Conservation (phyloP, 306 rosid species). For the Glycyrrhiza uralensis region DNA sequence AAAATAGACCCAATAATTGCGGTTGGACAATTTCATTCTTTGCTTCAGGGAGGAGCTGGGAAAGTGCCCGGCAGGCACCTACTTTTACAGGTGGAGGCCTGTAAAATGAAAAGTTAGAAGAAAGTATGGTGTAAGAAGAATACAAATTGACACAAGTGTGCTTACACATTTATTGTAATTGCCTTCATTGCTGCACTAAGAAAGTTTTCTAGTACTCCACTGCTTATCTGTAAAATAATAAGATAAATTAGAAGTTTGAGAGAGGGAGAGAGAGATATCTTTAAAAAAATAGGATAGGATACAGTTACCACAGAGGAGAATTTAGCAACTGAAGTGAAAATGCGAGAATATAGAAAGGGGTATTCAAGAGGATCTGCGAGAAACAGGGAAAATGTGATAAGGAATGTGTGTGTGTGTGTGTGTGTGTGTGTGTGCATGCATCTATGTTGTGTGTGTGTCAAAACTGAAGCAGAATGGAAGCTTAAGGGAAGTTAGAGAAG, state of each 20-base stretch:
- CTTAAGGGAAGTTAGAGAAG: not conserved
- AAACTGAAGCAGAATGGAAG: slow-evolving; percentile 24
- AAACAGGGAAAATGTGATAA: slow-evolving; percentile 3
- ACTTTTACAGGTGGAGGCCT: slow-evolving; percentile 93
- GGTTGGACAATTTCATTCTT: slow-evolving; percentile 60
- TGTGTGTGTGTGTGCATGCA: not conserved
- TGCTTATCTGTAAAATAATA: slow-evolving; percentile 55
- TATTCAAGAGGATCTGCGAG: slow-evolving; percentile 65
- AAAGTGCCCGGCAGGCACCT: slow-evolving; percentile 92
- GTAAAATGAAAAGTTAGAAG: slow-evolving; percentile 25
- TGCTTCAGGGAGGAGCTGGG: slow-evolving; percentile 78
- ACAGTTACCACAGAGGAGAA: slow-evolving; percentile 78
- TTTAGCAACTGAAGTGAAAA: slow-evolving; percentile 72
- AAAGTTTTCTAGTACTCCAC: slow-evolving; percentile 57
- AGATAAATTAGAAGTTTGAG: slow-evolving; percentile 16
- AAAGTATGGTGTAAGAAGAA: slow-evolving; percentile 9
- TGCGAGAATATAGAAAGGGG: slow-evolving; percentile 90
- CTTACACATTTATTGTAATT: slow-evolving; percentile 78
- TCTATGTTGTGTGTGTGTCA: not conserved
- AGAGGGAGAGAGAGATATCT: not conserved
- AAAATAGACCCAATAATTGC: slow-evolving; percentile 68
- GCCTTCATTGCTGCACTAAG: slow-evolving; percentile 74
- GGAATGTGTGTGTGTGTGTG: not conserved
- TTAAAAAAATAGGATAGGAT: not conserved
- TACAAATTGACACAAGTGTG: slow-evolving; percentile 17